Evolutionary conservation across 2,329 filamentous ascomycete species (phyloP).

Genomic region (Aspergillus terreus): DNA sequence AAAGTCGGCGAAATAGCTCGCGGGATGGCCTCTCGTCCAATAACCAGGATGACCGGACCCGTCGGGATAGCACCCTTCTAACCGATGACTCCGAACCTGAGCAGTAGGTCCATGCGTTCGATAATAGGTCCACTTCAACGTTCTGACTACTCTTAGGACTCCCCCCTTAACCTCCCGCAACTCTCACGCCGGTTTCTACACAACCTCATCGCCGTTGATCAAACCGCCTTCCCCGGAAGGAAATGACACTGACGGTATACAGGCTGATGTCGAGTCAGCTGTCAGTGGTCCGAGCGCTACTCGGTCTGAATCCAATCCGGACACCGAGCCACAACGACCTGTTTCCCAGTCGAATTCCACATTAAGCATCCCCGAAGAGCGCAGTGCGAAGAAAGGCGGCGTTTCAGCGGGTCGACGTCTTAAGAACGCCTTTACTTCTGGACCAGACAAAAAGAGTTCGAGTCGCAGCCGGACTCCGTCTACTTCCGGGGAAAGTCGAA

Average conservation of each 20-base stretch:
- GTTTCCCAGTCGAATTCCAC: constrained; percentile 25
- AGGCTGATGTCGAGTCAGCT: constrained; percentile 24
- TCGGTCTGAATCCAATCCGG: constrained; percentile 38
- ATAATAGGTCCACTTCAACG: constrained; percentile 16
- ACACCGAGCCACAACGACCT: constrained; percentile 31
- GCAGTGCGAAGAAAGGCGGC: constrained; percentile 51
- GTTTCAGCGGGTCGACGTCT: constrained; percentile 69
- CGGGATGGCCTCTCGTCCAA: constrained; percentile 24
- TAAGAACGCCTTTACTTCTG: constrained; percentile 63
- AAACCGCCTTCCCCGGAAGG: constrained; percentile 51
- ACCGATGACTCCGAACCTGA: constrained; percentile 40
- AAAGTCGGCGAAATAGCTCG: constrained; percentile 22
- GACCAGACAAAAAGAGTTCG: constrained; percentile 49
- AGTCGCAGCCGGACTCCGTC: constrained; percentile 44
- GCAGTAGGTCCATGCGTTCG: constrained; percentile 27
- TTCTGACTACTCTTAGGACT: constrained; percentile 21
- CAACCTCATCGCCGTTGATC: constrained; percentile 65
- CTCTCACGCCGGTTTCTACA: constrained; percentile 65
- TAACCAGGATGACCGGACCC: constrained; percentile 17
- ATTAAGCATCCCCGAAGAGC: constrained; percentile 32
- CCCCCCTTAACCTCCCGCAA: constrained; percentile 56
- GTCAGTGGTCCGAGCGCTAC: constrained; percentile 25
- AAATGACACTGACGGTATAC: constrained; percentile 31
- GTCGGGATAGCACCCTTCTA: constrained; percentile 25
- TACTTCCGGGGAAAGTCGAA: constrained; percentile 41